A percentile compares a stretch with the other conserved stretches of the same genome.
Conservation (phyloP, 345 rosid species). For the Brassica incana region DNA sequence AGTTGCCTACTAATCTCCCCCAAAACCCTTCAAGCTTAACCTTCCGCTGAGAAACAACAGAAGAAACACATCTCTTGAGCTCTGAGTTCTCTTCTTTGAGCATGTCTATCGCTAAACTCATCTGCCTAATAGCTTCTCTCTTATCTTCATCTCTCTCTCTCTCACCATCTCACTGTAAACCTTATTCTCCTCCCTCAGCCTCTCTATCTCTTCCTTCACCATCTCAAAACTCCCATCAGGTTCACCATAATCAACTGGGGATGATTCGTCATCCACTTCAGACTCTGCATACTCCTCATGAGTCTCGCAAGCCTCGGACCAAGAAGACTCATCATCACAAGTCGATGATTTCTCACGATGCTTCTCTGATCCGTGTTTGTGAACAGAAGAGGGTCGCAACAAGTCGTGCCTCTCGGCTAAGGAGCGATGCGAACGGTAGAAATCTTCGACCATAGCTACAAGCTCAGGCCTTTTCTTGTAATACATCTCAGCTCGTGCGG, state of each 20-base stretch:
- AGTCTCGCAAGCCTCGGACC: constrained; percentile 38
- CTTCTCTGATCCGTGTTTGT: constrained; percentile 32
- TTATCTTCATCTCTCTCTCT: constrained; percentile 43
- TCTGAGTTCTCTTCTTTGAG: constrained; percentile 41
- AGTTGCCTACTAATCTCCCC: constrained; percentile 28
- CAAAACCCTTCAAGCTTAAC: constrained; percentile 12
- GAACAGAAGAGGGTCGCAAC: constrained; percentile 30
- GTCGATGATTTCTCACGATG: constrained; percentile 13
- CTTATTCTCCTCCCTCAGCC: constrained; percentile 35
- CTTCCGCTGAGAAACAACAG: constrained; percentile 4
- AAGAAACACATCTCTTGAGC: constrained; percentile 32
- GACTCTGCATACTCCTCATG: constrained; percentile 31
- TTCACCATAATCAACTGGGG: background rate
- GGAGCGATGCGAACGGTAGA: constrained; percentile 38
- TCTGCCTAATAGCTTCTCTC: constrained; percentile 43
- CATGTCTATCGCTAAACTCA: constrained; percentile 40
- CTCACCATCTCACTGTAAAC: constrained; percentile 25
- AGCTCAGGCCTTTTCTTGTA: constrained; percentile 41
- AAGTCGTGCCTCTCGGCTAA: constrained; percentile 39
- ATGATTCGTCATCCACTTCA: constrained; percentile 25
- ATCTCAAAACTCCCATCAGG: background rate
- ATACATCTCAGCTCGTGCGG: constrained; percentile 43
- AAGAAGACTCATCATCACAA: constrained; percentile 28
- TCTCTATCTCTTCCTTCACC: constrained; percentile 34
- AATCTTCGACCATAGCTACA: constrained; percentile 33